These are phyloP conservation scores for Moniliophthora roreri DNA, from an alignment of 1,284 basidiomycete species.

Conservation along the genomic window DNA sequence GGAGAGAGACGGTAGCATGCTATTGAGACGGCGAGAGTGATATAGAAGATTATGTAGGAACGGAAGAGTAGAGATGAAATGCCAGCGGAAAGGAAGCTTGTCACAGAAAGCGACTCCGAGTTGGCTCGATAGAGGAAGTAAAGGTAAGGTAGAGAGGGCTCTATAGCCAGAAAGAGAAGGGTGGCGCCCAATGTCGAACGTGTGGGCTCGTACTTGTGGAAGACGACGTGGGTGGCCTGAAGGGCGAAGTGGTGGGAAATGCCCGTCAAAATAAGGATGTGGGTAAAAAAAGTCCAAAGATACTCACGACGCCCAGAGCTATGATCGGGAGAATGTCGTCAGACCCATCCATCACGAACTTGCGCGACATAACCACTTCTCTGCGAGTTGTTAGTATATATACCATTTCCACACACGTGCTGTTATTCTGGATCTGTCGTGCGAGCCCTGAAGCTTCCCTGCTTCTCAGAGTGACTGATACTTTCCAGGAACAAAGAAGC, in stretches of 20 bases:
- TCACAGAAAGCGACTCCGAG: no score
- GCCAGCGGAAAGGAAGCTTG: neutral
- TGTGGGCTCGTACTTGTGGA: neutral
- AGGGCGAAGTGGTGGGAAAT: neutral
- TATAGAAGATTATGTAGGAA: constrained; percentile 17
- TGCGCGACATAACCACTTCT: no score
- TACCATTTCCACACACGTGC: no score
- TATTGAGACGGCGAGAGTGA: constrained; percentile 20
- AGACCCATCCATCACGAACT: neutral
- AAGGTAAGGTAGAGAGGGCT: neutral
- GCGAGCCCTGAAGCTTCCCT: no score
- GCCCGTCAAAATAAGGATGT: no score
- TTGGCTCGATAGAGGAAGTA: neutral
- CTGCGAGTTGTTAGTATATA: no score
- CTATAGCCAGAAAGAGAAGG: neutral
- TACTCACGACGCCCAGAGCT: neutral
- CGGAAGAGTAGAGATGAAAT: neutral
- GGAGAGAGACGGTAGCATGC: constrained; percentile 32
- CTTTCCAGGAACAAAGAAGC: no score
- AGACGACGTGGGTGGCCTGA: neutral
- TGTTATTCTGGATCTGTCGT: no score
- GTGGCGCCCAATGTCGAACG: neutral
- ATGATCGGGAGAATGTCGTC: neutral
- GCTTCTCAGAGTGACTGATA: no score
- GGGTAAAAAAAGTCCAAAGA: no score